These are phyloP conservation scores for Dimargaris cristalligena DNA, from an alignment of 192 early-diverging fungal genomes.

Conservation along the genomic window DNA sequence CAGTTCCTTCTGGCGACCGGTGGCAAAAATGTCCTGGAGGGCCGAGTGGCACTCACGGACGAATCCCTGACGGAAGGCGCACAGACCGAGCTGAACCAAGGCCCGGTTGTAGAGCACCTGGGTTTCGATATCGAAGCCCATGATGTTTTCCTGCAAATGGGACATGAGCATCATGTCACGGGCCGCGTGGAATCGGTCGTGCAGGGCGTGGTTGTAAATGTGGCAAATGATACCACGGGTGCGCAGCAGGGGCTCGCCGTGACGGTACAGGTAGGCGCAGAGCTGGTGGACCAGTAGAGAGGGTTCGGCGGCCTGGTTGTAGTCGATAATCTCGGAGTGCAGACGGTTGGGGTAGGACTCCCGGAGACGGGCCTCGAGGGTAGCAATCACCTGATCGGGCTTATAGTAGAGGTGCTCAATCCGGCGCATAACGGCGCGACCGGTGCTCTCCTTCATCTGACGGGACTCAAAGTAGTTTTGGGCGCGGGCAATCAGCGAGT, in stretches of 20 bases:
- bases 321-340: slow-evolving; percentile 21
- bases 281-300: slow-evolving; percentile 55
- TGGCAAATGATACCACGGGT: slow-evolving; percentile 93
- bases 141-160: slow-evolving; percentile 86
- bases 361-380: slow-evolving; percentile 38
- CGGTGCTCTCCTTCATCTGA: slow-evolving; percentile 37
- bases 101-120: slow-evolving; percentile 95
- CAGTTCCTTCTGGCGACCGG: slow-evolving; percentile 79
- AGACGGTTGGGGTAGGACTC: slow-evolving; percentile 26
- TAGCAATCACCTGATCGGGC: slow-evolving; percentile 75
- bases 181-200: slow-evolving; percentile 83
- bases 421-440: slow-evolving; percentile 65
- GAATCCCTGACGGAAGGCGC: slow-evolving; percentile 89
- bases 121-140: slow-evolving; percentile 72
- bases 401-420: slow-evolving; percentile 97
- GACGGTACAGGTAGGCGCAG: slow-evolving; percentile 81
- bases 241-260: slow-evolving; percentile 64
- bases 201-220: slow-evolving; percentile 92
- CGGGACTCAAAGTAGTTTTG: slow-evolving; percentile 71
- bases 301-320: slow-evolving; percentile 27
- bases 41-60: slow-evolving; percentile 74
- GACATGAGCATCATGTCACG: slow-evolving; percentile 97
- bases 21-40: slow-evolving; percentile 75
- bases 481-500: slow-evolving; percentile 71
- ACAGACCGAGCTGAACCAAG: slow-evolving; percentile 88